phyloP scores from a whole-genome alignment of 225 moss, liverwort and hornwort genomes.

The Bryum argenteum region DNA sequence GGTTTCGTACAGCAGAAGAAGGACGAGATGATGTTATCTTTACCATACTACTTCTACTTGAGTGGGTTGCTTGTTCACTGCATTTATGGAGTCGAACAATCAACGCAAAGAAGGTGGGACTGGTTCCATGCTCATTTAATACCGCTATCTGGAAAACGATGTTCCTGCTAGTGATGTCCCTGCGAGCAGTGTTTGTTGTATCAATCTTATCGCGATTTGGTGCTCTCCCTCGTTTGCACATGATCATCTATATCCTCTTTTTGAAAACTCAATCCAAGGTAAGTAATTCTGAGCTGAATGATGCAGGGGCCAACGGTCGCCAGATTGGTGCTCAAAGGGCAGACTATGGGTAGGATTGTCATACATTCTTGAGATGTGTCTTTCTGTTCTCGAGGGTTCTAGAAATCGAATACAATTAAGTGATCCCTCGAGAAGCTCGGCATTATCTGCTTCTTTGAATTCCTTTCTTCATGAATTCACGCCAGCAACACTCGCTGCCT shows the following conservation, averaged over 20 bases:
- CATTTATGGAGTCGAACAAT: conserved; percentile 73
- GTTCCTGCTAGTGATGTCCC: conserved; percentile 21
- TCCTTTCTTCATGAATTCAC: conserved; percentile 46
- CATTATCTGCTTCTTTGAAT: conserved; percentile 36
- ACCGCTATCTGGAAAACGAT: neutral
- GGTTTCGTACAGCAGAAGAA: conserved; percentile 40
- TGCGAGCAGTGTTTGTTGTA: conserved; percentile 8
- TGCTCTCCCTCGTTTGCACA: neutral
- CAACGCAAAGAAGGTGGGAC: conserved; percentile 69
- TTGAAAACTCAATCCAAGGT: neutral
- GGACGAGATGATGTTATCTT: conserved; percentile 42
- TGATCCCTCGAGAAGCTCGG: conserved; percentile 39
- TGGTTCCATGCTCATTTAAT: conserved; percentile 10
- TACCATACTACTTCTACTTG: conserved; percentile 60
- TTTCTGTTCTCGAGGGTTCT: conserved; percentile 51
- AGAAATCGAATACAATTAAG: conserved; percentile 39
- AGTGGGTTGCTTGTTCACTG: conserved; percentile 70
- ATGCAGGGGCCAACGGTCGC: conserved; percentile 71
- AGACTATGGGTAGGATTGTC: conserved; percentile 70
- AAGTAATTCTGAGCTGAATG: conserved; percentile 24
- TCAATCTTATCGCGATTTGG: neutral
- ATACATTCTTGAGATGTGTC: conserved; percentile 59
- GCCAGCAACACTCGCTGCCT: conserved; percentile 46
- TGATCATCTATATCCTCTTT: neutral
- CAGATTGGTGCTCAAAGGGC: conserved; percentile 81